Percentiles rank a stretch among this genome's conserved stretches.
phyloP scores from a whole-genome alignment of 768 basidiomycete species.

The Cystobasidiopsis lactophilus region DNA sequence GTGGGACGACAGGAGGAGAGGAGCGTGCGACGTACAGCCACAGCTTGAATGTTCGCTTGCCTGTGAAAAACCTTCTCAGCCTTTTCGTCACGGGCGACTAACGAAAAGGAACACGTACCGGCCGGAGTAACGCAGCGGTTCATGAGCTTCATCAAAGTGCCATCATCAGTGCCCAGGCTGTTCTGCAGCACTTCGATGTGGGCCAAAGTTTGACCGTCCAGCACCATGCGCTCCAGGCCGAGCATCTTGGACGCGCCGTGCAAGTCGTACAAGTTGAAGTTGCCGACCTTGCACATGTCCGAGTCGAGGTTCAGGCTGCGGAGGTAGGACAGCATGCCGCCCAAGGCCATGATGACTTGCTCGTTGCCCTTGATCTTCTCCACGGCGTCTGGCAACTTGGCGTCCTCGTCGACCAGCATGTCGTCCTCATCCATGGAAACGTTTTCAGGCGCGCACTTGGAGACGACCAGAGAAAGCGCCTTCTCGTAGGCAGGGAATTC shows the following conservation, averaged over 20 bases:
- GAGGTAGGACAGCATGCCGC: constrained; percentile 77
- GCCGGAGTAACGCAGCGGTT: constrained; percentile 75
- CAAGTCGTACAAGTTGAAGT: constrained; percentile 80
- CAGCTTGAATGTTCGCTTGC: constrained; percentile 85
- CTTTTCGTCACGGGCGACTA: too few species aligned
- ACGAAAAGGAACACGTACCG: constrained; percentile 31
- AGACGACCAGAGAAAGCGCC: constrained; percentile 43
- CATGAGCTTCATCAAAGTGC: constrained; percentile 55
- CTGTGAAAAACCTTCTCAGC: too few species aligned
- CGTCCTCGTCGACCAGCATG: constrained; percentile 16
- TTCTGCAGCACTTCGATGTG: constrained; percentile 89
- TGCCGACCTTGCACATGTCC: constrained; percentile 82
- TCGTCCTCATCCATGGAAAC: constrained; percentile 28
- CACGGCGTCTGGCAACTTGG: constrained; percentile 45
- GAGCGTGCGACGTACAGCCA: constrained; percentile 36
- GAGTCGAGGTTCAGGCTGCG: constrained; percentile 86
- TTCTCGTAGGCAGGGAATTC: constrained; percentile 63
- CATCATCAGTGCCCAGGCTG: constrained; percentile 80
- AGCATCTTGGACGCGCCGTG: not conserved
- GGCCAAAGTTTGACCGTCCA: constrained; percentile 86
- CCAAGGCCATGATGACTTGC: constrained; percentile 60
- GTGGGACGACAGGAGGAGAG: not conserved
- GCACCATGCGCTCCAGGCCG: constrained; percentile 54
- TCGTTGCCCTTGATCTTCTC: constrained; percentile 43
- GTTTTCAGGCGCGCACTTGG: constrained; percentile 24